These are phyloP conservation scores for Scolecobasidium constrictum DNA, from an alignment of 2,329 filamentous ascomycete species.

Conservation along the genomic window DNA sequence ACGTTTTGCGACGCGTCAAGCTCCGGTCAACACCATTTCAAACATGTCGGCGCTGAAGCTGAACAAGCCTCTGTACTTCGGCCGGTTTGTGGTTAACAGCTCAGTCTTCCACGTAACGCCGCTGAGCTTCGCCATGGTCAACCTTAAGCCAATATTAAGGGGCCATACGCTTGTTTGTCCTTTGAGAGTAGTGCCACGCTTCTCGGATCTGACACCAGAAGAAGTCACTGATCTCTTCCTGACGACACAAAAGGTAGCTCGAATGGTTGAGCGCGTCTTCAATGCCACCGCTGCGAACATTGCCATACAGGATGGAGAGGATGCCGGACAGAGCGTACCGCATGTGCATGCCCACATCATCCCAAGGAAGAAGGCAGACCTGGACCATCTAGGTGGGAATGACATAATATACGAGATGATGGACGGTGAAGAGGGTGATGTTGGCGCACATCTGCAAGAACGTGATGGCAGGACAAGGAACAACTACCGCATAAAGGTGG, in stretches of 20 bases:
- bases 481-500: conserved; percentile 39
- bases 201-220: conserved; percentile 59
- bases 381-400: conserved; percentile 45
- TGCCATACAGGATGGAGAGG: conserved; percentile 83
- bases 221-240: conserved; percentile 80
- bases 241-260: conserved; percentile 74
- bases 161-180: conserved; percentile 91
- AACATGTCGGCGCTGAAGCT: conserved; percentile 5
- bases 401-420: conserved; percentile 77
- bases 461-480: conserved; percentile 18
- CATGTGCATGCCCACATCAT: conserved; percentile 94
- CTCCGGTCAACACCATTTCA: no score
- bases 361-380: conserved; percentile 52
- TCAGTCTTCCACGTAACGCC: conserved; percentile 81
- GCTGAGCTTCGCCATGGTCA: conserved; percentile 79
- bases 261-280: conserved; percentile 56
- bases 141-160: conserved; percentile 86
- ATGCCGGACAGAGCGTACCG: conserved; percentile 85
- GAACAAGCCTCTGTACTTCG: conserved; percentile 51
- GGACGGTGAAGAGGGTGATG: conserved; percentile 74
- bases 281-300: conserved; percentile 74
- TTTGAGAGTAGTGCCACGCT: conserved; percentile 53
- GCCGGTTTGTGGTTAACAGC: conserved; percentile 59
- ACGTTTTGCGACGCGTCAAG: no score
- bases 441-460: conserved; percentile 57